These are phyloP conservation scores for Eimeria maxima DNA, from an alignment of 169 alveolate genomes.

Conservation along the genomic window DNA sequence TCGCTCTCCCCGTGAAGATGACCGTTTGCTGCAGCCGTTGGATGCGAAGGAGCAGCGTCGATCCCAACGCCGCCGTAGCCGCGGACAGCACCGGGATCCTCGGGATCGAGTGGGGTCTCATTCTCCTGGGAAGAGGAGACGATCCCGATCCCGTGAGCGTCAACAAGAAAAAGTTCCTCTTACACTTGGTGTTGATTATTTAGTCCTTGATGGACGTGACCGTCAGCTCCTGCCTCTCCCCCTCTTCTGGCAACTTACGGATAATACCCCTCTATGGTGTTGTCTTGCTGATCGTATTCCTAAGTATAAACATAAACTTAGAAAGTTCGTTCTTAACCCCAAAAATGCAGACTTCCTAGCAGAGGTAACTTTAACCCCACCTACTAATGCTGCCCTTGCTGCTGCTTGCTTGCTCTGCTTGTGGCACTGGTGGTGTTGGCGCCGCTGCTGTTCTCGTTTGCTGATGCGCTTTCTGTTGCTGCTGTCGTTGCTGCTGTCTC, in stretches of 20 bases:
- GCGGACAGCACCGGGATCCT: too few species aligned
- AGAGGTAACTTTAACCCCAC: neutral
- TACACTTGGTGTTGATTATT: neutral
- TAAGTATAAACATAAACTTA: neutral
- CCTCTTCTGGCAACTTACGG: constrained; percentile 75
- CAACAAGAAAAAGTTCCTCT: neutral
- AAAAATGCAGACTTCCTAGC: constrained; percentile 65
- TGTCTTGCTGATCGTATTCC: constrained; percentile 34
- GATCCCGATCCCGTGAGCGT: neutral
- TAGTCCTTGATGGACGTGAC: neutral
- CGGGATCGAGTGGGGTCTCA: too few species aligned
- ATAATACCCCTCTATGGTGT: constrained; percentile 70
- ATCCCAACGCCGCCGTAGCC: too few species aligned
- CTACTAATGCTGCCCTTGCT: too few species aligned
- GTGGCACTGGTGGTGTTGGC: neutral
- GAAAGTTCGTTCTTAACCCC: constrained; percentile 35
- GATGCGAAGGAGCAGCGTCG: too few species aligned
- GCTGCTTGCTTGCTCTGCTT: neutral
- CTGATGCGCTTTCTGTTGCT: neutral
- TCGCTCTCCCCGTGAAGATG: neutral
- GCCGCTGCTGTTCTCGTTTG: neutral
- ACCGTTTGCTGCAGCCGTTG: neutral
- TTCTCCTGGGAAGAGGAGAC: too few species aligned
- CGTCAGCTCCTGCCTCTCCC: constrained; percentile 41
- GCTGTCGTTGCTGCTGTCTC: constrained; percentile 22